Evolutionary conservation across 108 stramenopile genomes (phyloP).

Genomic region (Thalassiosira profunda): DNA sequence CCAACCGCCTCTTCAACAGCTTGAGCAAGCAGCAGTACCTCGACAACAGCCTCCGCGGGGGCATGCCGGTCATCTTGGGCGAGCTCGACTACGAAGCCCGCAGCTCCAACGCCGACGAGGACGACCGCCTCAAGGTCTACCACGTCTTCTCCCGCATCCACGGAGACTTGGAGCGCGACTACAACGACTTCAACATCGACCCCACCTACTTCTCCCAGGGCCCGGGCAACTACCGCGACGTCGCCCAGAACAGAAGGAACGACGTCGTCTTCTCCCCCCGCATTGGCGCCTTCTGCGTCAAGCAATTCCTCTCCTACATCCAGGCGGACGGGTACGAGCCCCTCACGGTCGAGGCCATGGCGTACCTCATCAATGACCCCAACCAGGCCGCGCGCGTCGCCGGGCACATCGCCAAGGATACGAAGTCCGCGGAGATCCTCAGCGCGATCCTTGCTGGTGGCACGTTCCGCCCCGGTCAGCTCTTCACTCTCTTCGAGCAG

Average conservation of each 20-base stretch:
- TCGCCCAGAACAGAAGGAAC: slow-evolving; percentile 95
- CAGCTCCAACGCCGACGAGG: slow-evolving; percentile 77
- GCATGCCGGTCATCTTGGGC: slow-evolving; percentile 91
- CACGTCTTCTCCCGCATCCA: slow-evolving; percentile 96
- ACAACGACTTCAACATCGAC: slow-evolving; percentile 96
- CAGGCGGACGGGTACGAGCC: slow-evolving; percentile 98
- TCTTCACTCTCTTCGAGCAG: slow-evolving; percentile 82
- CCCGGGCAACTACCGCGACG: slow-evolving; percentile 97
- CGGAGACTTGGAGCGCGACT: slow-evolving; percentile 98
- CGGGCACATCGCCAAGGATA: slow-evolving; percentile 55
- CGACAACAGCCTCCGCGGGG: slow-evolving; percentile 97
- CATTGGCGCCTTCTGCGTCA: slow-evolving; percentile 88
- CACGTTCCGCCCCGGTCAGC: slow-evolving; percentile 94
- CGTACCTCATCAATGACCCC: slow-evolving; percentile 68
- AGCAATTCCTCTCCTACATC: slow-evolving; percentile 91
- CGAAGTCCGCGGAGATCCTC: slow-evolving; percentile 63
- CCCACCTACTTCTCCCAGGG: slow-evolving; percentile 93
- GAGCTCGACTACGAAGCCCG: slow-evolving; percentile 74
- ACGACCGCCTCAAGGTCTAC: slow-evolving; percentile 86
- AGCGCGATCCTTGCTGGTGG: slow-evolving; percentile 72
- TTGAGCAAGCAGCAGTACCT: slow-evolving; percentile 94
- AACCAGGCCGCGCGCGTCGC: slow-evolving; percentile 70
- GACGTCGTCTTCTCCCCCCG: slow-evolving; percentile 93
- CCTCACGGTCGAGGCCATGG: slow-evolving; percentile 91
- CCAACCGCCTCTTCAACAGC: slow-evolving; percentile 89